These are phyloP conservation scores for Asterochloris erici DNA, from an alignment of 139 green algal species.

Conservation along the genomic window DNA sequence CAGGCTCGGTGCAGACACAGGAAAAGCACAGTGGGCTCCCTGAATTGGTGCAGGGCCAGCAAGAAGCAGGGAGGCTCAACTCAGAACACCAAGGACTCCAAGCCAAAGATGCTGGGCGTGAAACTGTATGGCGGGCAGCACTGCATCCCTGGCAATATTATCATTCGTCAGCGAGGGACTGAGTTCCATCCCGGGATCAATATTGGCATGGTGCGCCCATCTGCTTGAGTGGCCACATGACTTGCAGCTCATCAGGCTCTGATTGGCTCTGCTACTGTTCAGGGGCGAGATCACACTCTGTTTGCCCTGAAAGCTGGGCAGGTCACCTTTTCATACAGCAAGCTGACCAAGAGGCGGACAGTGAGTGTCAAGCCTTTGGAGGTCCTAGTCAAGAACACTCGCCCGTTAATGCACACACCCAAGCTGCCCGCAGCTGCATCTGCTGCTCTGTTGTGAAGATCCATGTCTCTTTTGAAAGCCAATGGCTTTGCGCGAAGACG, in stretches of 20 bases:
- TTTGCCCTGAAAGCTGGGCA: constrained; percentile 69
- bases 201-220: constrained; percentile 73
- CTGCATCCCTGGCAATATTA: constrained; percentile 85
- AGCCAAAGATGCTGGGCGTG: constrained; percentile 86
- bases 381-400: too few relatives aligned
- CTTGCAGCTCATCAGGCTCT: neutral
- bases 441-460: too few relatives aligned
- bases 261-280: neutral
- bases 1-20: too few relatives aligned
- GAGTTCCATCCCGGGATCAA: constrained; percentile 78
- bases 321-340: constrained; percentile 61
- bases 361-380: constrained; percentile 31
- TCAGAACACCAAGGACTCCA: constrained; percentile 78
- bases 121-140: constrained; percentile 83
- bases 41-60: constrained; percentile 35
- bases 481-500: too few relatives aligned
- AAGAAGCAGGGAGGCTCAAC: constrained; percentile 83
- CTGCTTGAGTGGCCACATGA: neutral
- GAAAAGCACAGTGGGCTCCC: too few relatives aligned
- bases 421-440: too few relatives aligned
- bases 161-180: constrained; percentile 90
- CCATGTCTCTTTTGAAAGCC: too few relatives aligned
- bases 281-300: constrained; percentile 85
- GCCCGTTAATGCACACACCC: too few relatives aligned
- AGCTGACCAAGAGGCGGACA: constrained; percentile 27